Evolutionary conservation across 805 yeast genomes (phyloP), one percentile per base, ranked within the genome.

Genomic region (Blastobotrys parvus): DNA sequence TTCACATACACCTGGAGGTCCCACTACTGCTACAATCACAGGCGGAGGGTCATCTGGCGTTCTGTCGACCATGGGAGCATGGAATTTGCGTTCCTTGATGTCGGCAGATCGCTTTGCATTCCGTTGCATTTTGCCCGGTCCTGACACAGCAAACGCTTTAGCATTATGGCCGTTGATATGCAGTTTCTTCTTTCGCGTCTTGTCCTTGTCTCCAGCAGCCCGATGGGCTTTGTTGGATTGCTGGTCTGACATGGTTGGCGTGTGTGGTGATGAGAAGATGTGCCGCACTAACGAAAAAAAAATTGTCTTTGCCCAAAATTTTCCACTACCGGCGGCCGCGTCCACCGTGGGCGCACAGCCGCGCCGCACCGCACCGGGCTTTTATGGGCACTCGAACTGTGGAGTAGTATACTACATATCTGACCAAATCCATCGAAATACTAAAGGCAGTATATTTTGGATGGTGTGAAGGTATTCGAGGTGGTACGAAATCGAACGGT

Each of bases 1-100:
- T 35, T 17, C 17, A 36, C 39, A 25, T 36, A 36, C 39, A 13
- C 99, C 99, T 7, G 95, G 95, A 10, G 99, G 99, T 0, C 99
- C 99, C 10, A 92, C 96, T 5, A 92, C 95, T 0, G 96, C 96
- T 19, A 92, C 87, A 44, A 92, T 80, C 18, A 92, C 82, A 34
- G 99, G 99, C 17, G 97, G 97, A 3, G 97, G 96, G 57, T 90
- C 96, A 45, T 90, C 97, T 0, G 97, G 97, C 0, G 97, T 88
- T 53, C 97, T 72, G 61, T 92, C 95, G 40, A 92, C 82, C 97
- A 92, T 89, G 13, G 98, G 97, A 17, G 89, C 97, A 69, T 92
- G 97, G 58, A 83, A 74, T 58, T 80, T 83, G 58, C 75, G 80
- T 62, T 92, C 97, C 48, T 78, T 74, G 43, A 76, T 53, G 58